Evolutionary conservation across 805 yeast genomes (phyloP), one percentile per base, ranked within the genome.

Genomic region (Saccharomycopsis malanga): DNA sequence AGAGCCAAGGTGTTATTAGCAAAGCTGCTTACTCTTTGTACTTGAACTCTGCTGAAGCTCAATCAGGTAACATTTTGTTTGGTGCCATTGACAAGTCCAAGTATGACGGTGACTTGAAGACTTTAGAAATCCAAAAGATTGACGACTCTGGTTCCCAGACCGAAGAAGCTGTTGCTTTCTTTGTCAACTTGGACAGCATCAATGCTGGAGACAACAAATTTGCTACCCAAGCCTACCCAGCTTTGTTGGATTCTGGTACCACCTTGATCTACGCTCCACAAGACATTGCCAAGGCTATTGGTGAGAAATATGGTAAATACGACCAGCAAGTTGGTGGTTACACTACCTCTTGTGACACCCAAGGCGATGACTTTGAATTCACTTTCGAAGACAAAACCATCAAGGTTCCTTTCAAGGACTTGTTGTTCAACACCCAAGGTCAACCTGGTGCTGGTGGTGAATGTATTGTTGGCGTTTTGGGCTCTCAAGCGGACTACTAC

Each of bases 311-410:
- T 42, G 54, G 54, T 37, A 47, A 57, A 2, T 81, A 70, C 55
- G 64, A 72, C 12, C 25, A 56, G 2, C 42, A 54, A 1, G 55
- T 64, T 4, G 79, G 77, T 1, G 72, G 71, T 39, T 82, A 78
- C 57, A 25, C 64, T 7, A 59, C 75, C 54, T 60, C 60, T 5
- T 83, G 88, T 60, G 55, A 60, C 50, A 56, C 60, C 6, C 58
- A 60, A 39, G 55, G 61, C 44, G 63, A 63, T 2, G 55, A 60
- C 53, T 52, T 77, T 9, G 63, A 65, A 36, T 77, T 77, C 56
- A 65, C 73, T 54, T 79, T 83, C 63, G 77, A 78, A 49, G 88
- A 86, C 9, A 59, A 68, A 14, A 56, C 61, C 12, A 75, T 83
- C 49, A 60, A 65, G 15, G 77, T 74, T 7, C 82, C 86, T 25